Evolutionary conservation across 2,329 filamentous ascomycete genomes (phyloP), one percentile per base, ranked within the genome.

Genomic region (Fusarium compactum): DNA sequence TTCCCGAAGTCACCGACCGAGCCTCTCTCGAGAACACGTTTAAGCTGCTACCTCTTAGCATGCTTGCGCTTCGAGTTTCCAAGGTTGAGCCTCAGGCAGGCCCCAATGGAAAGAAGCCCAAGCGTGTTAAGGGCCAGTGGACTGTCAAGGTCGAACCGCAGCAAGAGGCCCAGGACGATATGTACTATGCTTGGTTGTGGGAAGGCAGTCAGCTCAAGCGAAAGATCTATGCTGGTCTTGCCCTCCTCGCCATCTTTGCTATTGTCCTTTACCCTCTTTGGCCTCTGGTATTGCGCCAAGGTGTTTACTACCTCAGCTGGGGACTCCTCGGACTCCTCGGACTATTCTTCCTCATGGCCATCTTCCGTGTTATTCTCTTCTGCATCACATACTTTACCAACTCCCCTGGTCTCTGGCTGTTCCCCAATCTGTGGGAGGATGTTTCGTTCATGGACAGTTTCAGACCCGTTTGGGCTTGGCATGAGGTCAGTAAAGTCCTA

Each of bases 371-470:
- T 60, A 97, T 99, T 66, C 85, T 99, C 29, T 99, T 99, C 85
- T 91, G 93, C 78, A 82, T 97, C 79, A 98, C 96, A 24, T 94
- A 97, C 82, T 97, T 98, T 78, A 86, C 87, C 18, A 86, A 89
- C 1, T 85, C 95, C 6, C 96, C 96, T 5, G 96, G 96, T 76
- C 86, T 99, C n/a, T 99, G 96, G 96, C 86, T 99, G 46, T 99
- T 95, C 83, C 96, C 96, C 51, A 99, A 99, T 78, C 84, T 99
- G 22, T 99, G 98, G 85, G 96, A 99, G 80, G 96, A 99, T 78
- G 96, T 99, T 29, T 97, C 95, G 10, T 98, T 99, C 83, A 92
- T 99, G 81, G 96, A 99, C 79, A 97, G 93, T 77, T 99, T 99
- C 87, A 91, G 91, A 78, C 96, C 96, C 22, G 83, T 97, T 8